A percentile compares a stretch with the other conserved stretches of the same genome.
Conservation (phyloP, 192 early-diverging fungal species). For the Fimicolochytrium jonesii region DNA sequence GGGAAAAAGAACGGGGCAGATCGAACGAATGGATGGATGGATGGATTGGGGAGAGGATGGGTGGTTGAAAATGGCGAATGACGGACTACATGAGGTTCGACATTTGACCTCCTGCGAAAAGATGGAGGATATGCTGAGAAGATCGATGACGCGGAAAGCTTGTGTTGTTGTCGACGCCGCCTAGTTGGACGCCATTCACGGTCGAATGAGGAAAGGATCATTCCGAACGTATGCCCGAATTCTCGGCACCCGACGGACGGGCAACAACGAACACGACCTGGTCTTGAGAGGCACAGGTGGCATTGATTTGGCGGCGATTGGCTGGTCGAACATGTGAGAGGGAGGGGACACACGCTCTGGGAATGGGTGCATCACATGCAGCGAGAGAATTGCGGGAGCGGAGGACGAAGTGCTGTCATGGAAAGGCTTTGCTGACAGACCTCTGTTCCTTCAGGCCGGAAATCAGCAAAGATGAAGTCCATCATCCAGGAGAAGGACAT, state of each 20-base stretch:
- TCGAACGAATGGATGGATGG: conserved; percentile 14
- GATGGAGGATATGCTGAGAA: not conserved
- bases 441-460: conserved; percentile 14
- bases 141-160: not conserved
- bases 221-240: no score
- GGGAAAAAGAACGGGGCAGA: no score
- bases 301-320: no score
- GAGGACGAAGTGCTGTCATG: not conserved
- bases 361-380: no score
- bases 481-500: conserved; percentile 87
- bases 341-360: no score
- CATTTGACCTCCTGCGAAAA: not conserved
- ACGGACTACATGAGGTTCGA: not conserved
- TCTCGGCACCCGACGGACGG: no score
- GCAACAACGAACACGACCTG: no score
- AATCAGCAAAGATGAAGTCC: conserved; percentile 70
- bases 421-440: not conserved
- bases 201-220: no score
- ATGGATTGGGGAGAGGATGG: conserved; percentile 5
- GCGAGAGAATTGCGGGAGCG: no score
- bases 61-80: not conserved
- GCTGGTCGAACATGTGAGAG: no score
- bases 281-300: no score
- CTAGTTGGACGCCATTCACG: no score
- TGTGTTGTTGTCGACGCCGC: not conserved